Conservation (phyloP, 192 early-diverging fungal genomes). For the Mortierella hygrophila region DNA sequence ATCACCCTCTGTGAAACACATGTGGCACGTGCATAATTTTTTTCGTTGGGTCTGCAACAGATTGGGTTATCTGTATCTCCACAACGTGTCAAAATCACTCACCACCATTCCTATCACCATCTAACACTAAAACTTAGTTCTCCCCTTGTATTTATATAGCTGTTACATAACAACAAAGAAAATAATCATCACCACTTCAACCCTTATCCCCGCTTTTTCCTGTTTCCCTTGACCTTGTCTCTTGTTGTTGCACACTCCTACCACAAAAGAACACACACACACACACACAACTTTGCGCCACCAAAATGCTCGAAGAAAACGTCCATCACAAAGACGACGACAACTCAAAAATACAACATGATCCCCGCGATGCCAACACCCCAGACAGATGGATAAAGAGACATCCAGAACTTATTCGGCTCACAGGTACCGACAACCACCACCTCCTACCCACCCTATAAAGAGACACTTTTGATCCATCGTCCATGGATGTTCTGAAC, state of each 20-base stretch:
- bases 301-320: background rate
- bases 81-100: background rate
- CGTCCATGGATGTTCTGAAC: background rate
- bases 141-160: slow-evolving; percentile 5
- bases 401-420: slow-evolving; percentile 60
- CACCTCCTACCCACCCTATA: background rate
- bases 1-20: background rate
- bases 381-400: slow-evolving; percentile 66
- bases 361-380: slow-evolving; percentile 56
- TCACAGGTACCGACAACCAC: slow-evolving; percentile 48
- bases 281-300: background rate
- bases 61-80: background rate
- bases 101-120: background rate
- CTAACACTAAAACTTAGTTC: background rate
- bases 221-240: background rate
- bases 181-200: background rate
- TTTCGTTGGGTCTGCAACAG: too few relatives aligned
- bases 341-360: slow-evolving; percentile 19
- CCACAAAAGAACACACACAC: background rate
- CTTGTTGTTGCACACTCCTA: background rate
- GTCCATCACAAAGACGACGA: slow-evolving; percentile 18
- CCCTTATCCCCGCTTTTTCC: background rate
- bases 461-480: background rate
- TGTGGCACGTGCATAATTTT: background rate
- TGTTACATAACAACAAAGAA: background rate